These are phyloP conservation scores for Phytophthora pseudosyringae DNA, from an alignment of 352 stramenopile species.

Conservation along the genomic window DNA sequence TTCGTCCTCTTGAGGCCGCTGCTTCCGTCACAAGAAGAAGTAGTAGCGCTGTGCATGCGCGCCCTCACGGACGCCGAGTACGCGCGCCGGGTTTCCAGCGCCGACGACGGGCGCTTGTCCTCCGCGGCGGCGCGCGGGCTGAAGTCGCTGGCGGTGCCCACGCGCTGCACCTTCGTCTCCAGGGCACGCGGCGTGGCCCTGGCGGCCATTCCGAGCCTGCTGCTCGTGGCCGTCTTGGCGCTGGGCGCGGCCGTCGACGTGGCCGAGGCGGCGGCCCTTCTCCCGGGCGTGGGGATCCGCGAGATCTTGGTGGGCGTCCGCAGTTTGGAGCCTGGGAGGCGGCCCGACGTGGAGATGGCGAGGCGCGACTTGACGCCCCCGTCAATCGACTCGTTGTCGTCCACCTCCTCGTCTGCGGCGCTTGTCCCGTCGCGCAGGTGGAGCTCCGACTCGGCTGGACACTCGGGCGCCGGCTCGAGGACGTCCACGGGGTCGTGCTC, in stretches of 20 bases:
- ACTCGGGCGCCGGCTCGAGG: slow-evolving; percentile 9
- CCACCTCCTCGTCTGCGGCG: slow-evolving; percentile 10
- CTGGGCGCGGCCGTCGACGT: slow-evolving; percentile 6
- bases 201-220: slow-evolving; percentile 51
- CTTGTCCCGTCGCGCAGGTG: slow-evolving; percentile 17
- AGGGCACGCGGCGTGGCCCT: slow-evolving; percentile 41
- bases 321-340: slow-evolving; percentile 26
- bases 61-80: slow-evolving; percentile 33
- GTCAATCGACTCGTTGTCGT: slow-evolving; percentile 23
- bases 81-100: slow-evolving; percentile 34
- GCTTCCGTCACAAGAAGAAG: slow-evolving; percentile 23
- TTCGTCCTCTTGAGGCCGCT: slow-evolving; percentile 32
- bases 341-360: slow-evolving; percentile 24
- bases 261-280: slow-evolving; percentile 5
- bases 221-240: slow-evolving; percentile 13
- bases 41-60: slow-evolving; percentile 14
- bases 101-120: slow-evolving; percentile 35
- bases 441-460: slow-evolving; percentile 14
- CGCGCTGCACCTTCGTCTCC: slow-evolving; percentile 48
- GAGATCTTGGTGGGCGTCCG: slow-evolving; percentile 36
- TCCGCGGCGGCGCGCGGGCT: slow-evolving; percentile 9
- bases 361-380: slow-evolving; percentile 27
- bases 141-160: slow-evolving; percentile 29
- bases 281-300: slow-evolving; percentile 29
- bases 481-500: slow-evolving; percentile 8